phyloP scores from a whole-genome alignment of 805 yeast genomes.

The Wickerhamiella kazuoi region DNA sequence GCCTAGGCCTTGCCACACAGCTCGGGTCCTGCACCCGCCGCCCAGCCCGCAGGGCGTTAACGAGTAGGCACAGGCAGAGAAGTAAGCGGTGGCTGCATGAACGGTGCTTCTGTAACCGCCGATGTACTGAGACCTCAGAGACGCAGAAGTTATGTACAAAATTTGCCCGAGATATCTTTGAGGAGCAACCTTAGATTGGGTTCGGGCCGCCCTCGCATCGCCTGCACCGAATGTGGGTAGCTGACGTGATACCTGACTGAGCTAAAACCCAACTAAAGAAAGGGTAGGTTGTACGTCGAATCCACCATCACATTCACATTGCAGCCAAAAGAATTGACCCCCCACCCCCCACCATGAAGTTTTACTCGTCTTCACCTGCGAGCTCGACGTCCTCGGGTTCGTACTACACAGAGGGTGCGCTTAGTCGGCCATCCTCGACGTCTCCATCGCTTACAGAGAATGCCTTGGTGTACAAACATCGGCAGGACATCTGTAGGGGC shows the following conservation, averaged over 20 bases:
- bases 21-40: too few relatives aligned
- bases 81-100: too few relatives aligned
- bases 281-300: background rate
- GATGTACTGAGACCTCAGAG: too few relatives aligned
- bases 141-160: too few relatives aligned
- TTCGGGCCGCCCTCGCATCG: too few relatives aligned
- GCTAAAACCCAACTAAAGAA: background rate
- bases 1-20: too few relatives aligned
- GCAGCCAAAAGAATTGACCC: background rate
- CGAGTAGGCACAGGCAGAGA: too few relatives aligned
- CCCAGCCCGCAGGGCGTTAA: too few relatives aligned
- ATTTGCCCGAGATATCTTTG: too few relatives aligned
- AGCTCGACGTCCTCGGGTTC: slow-evolving; percentile 9
- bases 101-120: too few relatives aligned
- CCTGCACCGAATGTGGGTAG: too few relatives aligned
- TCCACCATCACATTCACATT: background rate
- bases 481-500: slow-evolving; percentile 37
- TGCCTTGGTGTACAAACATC: slow-evolving; percentile 14
- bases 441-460: slow-evolving; percentile 17
- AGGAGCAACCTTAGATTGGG: too few relatives aligned
- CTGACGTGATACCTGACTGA: background rate
- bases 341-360: slow-evolving; percentile 9
- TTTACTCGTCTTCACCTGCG: slow-evolving; percentile 10
- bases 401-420: slow-evolving; percentile 6
- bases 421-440: slow-evolving; percentile 16